phyloP scores from a whole-genome alignment of 352 stramenopile genomes.

The Pelagophyceae sp. region DNA sequence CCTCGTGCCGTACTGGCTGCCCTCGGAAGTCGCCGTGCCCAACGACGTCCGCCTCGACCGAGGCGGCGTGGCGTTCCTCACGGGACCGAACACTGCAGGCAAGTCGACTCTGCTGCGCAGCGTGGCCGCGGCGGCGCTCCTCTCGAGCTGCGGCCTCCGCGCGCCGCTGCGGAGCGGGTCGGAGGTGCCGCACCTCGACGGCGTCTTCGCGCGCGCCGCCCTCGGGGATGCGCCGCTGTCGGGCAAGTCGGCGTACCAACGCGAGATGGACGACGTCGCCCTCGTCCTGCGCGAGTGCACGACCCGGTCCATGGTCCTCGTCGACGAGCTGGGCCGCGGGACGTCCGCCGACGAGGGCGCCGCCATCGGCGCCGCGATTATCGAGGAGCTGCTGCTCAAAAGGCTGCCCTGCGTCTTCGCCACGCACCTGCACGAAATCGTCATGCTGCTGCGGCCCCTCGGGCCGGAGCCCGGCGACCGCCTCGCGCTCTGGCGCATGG shows the following conservation, averaged over 20 bases:
- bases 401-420: conserved; percentile 58
- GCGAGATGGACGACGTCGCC: conserved; percentile 64
- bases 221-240: conserved; percentile 57
- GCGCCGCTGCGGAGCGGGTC: conserved; percentile 41
- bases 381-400: conserved; percentile 36
- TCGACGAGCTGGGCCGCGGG: conserved; percentile 64
- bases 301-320: conserved; percentile 51
- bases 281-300: conserved; percentile 53
- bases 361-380: conserved; percentile 52
- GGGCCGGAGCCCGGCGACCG: not conserved
- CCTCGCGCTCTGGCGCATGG: conserved; percentile 21
- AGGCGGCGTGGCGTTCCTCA: conserved; percentile 41
- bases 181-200: conserved; percentile 50
- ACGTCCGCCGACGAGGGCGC: conserved; percentile 59
- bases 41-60: conserved; percentile 30
- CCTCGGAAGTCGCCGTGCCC: conserved; percentile 17
- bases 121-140: conserved; percentile 51
- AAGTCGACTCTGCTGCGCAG: conserved; percentile 66
- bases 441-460: conserved; percentile 48
- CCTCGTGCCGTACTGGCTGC: conserved; percentile 40
- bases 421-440: conserved; percentile 65
- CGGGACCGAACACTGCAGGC: conserved; percentile 64
- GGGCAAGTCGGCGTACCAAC: conserved; percentile 57
- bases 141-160: conserved; percentile 50
- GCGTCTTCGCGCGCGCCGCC: conserved; percentile 57